Evolutionary conservation across 306 rosid species (phyloP), one percentile per base, ranked within the genome.

Genomic region (Luffa aegyptiaca): DNA sequence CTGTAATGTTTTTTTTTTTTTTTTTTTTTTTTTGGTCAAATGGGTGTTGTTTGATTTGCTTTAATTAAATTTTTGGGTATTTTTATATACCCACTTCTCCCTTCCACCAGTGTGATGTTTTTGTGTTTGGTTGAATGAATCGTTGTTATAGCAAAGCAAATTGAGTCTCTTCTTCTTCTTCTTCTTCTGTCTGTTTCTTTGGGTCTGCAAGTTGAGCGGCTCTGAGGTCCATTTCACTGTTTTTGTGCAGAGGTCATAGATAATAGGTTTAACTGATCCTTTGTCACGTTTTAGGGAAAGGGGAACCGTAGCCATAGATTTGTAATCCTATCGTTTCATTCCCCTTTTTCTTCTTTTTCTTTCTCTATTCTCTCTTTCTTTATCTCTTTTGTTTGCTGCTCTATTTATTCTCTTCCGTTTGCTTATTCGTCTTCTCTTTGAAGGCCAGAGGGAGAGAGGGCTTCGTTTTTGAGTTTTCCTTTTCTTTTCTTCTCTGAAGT

Each of bases 221-320:
- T 68, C 53, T 68, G 13, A 39, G 77, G 39, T 75, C 31, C 0
- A n/a, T 58, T 21, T 78, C 81, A 21, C 73, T 77, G 80, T 41
- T 14, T 46, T 46, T 45, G 45, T 78, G 81, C 81, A 78, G 26
- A 78, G 4, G 16, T 56, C 36, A 36, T 68, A 39, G 16, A 41
- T 39, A 44, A 77, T 58, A 77, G 21, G 39, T 39, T 35, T 51
- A 64, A 62, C 42, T 44, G n/a, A 10, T 61, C 35, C 59, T 78
- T 78, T 77, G 70, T 77, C 80, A 20, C 59, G 59, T 44, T 78
- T 63, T 45, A 2, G 33, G 37, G 49, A 79, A 44, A 48, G 62
- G 14, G 49, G 3, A 51, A 20, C 46, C 31, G 20, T 68, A 79
- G 82, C 82, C 77, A 53, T 79, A 10, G 82, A 79, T 79, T 66